Conservation (phyloP, 805 yeast species). For the Millerago galiae region DNA sequence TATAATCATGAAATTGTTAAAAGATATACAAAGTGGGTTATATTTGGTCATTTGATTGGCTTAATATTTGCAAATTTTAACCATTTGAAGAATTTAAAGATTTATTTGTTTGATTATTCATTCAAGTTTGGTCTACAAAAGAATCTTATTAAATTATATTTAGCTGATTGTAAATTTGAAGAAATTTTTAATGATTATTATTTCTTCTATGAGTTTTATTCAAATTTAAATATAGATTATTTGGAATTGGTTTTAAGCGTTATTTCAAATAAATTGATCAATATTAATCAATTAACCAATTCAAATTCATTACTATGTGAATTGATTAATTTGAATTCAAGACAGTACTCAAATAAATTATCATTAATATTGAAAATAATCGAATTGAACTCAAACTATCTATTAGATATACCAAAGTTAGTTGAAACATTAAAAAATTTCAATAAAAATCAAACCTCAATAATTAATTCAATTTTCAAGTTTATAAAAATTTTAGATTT, state of each 20-base stretch:
- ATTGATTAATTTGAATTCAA: too few species aligned
- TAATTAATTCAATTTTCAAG: slow-evolving; percentile 8
- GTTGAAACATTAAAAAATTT: slow-evolving; percentile 10
- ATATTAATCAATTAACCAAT: too few species aligned
- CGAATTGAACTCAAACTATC: slow-evolving; percentile 3
- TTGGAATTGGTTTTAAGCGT: neutral
- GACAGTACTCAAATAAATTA: slow-evolving; percentile 4
- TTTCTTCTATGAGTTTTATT: neutral
- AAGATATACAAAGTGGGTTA: slow-evolving; percentile 8
- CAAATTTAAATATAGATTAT: too few species aligned
- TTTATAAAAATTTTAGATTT: slow-evolving; percentile 5
- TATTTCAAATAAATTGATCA: too few species aligned
- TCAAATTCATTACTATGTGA: too few species aligned
- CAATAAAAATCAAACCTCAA: slow-evolving; percentile 4
- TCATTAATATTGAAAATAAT: slow-evolving; percentile 3
- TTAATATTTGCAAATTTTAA: slow-evolving; percentile 5
- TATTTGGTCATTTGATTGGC: slow-evolving; percentile 15
- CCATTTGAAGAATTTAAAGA: neutral
- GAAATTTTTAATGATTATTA: neutral
- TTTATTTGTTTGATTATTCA: slow-evolving; percentile 1
- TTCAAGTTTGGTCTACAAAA: neutral
- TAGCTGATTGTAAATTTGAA: neutral
- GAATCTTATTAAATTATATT: neutral
- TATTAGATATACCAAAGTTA: slow-evolving; percentile 4
- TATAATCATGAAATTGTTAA: slow-evolving; percentile 6